Percentiles rank a stretch among this genome's conserved stretches.
These are phyloP conservation scores for Poronia punctata DNA, from an alignment of 495 filamentous ascomycete genomes.

Conservation along the genomic window DNA sequence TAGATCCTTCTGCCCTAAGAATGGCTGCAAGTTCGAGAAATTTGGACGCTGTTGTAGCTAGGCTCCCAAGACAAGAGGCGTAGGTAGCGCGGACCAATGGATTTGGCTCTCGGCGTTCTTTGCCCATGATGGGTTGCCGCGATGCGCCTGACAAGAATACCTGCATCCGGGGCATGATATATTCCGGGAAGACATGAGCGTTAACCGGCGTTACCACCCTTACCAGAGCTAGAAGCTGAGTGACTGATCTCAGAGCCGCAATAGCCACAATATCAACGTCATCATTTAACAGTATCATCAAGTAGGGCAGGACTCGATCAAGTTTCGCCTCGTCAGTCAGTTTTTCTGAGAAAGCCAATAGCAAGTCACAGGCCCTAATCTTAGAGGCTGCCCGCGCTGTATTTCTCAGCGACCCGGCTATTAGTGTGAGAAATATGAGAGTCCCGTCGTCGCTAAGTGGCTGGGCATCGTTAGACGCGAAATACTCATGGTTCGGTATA, in stretches of 20 bases:
- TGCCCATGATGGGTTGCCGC: slow-evolving; percentile 27
- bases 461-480: slow-evolving; percentile 38
- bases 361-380: slow-evolving; percentile 83
- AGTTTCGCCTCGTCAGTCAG: slow-evolving; percentile 95
- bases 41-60: slow-evolving; percentile 79
- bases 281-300: slow-evolving; percentile 76
- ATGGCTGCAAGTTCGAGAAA: slow-evolving; percentile 91
- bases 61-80: slow-evolving; percentile 81
- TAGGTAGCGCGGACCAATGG: slow-evolving; percentile 79
- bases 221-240: slow-evolving; percentile 83
- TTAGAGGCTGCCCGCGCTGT: slow-evolving; percentile 81
- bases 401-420: slow-evolving; percentile 81
- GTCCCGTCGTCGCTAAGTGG: slow-evolving; percentile 75
- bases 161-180: slow-evolving; percentile 79
- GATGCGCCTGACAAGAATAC: slow-evolving; percentile 53
- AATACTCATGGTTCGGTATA: slow-evolving; percentile 75
- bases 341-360: slow-evolving; percentile 86
- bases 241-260: slow-evolving; percentile 74
- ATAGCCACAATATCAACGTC: slow-evolving; percentile 74
- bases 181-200: slow-evolving; percentile 90
- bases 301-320: slow-evolving; percentile 86
- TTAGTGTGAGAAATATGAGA: slow-evolving; percentile 80
- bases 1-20: slow-evolving; percentile 73
- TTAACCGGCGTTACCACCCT: slow-evolving; percentile 87
- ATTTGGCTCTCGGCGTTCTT: slow-evolving; percentile 49